Base-by-base conservation (phyloP, 176 grass and related monocot species). In the Carex cristatella region DNA sequence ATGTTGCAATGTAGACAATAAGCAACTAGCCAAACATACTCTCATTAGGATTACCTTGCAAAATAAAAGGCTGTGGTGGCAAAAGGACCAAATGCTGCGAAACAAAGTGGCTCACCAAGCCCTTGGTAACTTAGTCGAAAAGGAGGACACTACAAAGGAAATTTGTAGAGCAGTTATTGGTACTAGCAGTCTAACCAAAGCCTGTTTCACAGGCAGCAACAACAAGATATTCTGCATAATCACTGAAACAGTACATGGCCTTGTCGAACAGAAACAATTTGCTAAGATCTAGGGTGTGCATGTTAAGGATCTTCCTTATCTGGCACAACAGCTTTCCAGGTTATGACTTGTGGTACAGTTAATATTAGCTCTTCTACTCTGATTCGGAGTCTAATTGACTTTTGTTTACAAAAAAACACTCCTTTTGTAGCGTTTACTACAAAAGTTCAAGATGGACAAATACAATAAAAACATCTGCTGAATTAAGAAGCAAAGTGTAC, bases 41-140 rank as follows among this genome's bases (percentile, higher is more conserved):
- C 88, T 55, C 51, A 85, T 80, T 69, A 86, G 61, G 57, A 86
- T 87, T 60, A 87, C 73, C 64, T 94, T 79, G 91, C 87, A 84
- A 98, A 93, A 82, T 93, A 98, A 85, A 98, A 98, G 1, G 89
- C 89, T 35, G 95, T 85, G 53, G 92, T 98, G 13, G 95, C 89
- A 89, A 98, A 83, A 79, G 95, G 95, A 73, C 95, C 95, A 91
- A 98, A 98, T 85, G 92, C 95, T 61, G 89, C 57, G 64, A 98
- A 98, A 80, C 95, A 98, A 58, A 98, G 87, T 16, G 95, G 92
- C 61, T 98, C 92, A 55, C 95, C 95, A 73, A 98, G 84, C 59
- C 95, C 95, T 78, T 76, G 85, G n/a, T 98, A 98, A 62, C 95
- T 98, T 72, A 98, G 74, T 28, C 95, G 84, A 87, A 94, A 98